Percentiles rank a stretch among this genome's conserved stretches.
Evolutionary conservation across 176 grass and related monocot genomes (phyloP).

Genomic region (Coix lacrymajobi): DNA sequence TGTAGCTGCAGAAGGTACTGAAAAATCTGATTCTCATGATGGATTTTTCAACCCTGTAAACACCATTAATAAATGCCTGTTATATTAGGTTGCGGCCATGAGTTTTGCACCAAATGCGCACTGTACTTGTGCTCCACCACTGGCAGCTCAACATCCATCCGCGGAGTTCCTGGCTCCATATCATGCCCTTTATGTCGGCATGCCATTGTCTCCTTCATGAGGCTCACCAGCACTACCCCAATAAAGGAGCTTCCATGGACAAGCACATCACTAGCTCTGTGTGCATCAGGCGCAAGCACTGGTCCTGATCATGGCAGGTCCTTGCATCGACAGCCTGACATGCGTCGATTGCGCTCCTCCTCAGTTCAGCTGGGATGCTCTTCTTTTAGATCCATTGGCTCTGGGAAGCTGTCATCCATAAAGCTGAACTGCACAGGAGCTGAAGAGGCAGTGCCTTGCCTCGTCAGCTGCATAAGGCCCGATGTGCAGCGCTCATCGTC

Average conservation of each 20-base stretch:
- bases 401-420: slow-evolving; percentile 41
- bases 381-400: slow-evolving; percentile 50
- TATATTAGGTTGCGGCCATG: slow-evolving; percentile 78
- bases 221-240: slow-evolving; percentile 44
- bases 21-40: not conserved
- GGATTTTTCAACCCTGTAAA: not conserved
- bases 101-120: slow-evolving; percentile 95
- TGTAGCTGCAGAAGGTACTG: slow-evolving; percentile 79
- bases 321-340: slow-evolving; percentile 7
- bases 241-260: slow-evolving; percentile 65
- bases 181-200: slow-evolving; percentile 81
- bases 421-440: slow-evolving; percentile 57
- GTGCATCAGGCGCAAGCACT: slow-evolving; percentile 22
- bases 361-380: slow-evolving; percentile 60
- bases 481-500: slow-evolving; percentile 52
- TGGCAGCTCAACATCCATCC: slow-evolving; percentile 44
- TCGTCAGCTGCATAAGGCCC: slow-evolving; percentile 50
- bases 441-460: slow-evolving; percentile 48
- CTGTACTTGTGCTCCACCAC: slow-evolving; percentile 84
- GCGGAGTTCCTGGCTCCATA: slow-evolving; percentile 65
- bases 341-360: slow-evolving; percentile 24
- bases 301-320: not conserved
- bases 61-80: not conserved
- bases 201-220: slow-evolving; percentile 63
- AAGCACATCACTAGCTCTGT: slow-evolving; percentile 45